phyloP scores from a whole-genome alignment of 345 rosid species.

The Alliaria petiolata region DNA sequence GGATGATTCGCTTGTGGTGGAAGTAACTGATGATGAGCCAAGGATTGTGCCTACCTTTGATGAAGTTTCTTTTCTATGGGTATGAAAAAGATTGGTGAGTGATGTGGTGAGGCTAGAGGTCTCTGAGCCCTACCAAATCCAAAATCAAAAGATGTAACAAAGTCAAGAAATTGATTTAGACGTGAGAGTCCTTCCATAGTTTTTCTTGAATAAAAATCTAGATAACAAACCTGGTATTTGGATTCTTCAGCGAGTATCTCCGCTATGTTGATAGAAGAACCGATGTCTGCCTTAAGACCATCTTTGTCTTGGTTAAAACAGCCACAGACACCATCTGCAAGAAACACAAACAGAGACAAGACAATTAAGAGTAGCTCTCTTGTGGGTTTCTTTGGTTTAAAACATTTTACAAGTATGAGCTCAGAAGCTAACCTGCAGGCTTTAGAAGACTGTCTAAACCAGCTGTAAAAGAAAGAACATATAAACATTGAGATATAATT shows the following conservation, averaged over 20 bases:
- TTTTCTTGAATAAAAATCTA: neutral
- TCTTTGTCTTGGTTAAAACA: constrained; percentile 25
- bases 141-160: neutral
- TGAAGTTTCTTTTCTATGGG: constrained; percentile 20
- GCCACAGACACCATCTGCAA: constrained; percentile 33
- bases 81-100: constrained; percentile 24
- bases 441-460: constrained; percentile 15
- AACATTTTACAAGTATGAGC: neutral
- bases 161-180: neutral
- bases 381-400: neutral
- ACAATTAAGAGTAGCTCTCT: neutral
- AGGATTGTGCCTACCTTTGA: constrained; percentile 16
- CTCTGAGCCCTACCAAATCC: constrained; percentile 24
- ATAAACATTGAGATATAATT: constrained; percentile 1
- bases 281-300: constrained; percentile 25
- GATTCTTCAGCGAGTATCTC: constrained; percentile 28
- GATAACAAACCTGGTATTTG: constrained; percentile 11
- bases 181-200: neutral
- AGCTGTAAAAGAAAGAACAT: constrained; percentile 8
- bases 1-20: constrained; percentile 28
- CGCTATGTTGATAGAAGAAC: constrained; percentile 18
- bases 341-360: constrained; percentile 4
- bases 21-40: constrained; percentile 25
- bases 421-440: constrained; percentile 26
- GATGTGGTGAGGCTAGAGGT: constrained; percentile 21